A percentile compares a stretch with the other conserved stretches of the same genome.
Conservation (phyloP, 2,329 filamentous ascomycete species). For the Colletotrichum sp. region DNA sequence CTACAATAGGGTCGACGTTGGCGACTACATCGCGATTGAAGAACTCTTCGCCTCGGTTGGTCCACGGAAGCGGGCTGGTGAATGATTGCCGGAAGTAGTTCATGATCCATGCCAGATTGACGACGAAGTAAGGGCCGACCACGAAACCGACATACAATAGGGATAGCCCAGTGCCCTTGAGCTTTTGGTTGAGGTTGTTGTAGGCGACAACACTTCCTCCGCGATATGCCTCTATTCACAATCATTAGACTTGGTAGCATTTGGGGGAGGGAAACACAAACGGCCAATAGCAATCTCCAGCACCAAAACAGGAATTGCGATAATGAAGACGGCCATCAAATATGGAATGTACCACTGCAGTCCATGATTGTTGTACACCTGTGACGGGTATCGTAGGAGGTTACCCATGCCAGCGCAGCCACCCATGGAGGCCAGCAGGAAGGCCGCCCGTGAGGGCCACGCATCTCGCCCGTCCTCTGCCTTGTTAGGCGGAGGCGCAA, state of each 20-base stretch:
- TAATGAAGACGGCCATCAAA: constrained; percentile 56
- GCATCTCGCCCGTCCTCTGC: constrained; percentile 52
- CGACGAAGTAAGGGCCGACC: constrained; percentile 62
- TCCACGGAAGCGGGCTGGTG: constrained; percentile 59
- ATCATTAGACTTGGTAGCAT: background rate
- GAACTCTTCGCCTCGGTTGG: constrained; percentile 54
- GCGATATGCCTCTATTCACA: constrained; percentile 51
- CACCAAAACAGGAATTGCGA: constrained; percentile 61
- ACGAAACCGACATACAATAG: constrained; percentile 58
- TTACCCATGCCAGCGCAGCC: constrained; percentile 65
- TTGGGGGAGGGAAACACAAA: background rate
- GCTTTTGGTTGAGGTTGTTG: constrained; percentile 55
- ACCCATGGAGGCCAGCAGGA: constrained; percentile 63
- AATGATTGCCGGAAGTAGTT: constrained; percentile 63
- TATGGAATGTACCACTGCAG: constrained; percentile 67
- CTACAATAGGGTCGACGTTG: constrained; percentile 47
- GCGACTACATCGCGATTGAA: constrained; percentile 55
- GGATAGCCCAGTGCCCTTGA: constrained; percentile 59
- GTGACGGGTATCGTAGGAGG: constrained; percentile 61
- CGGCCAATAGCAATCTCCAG: constrained; percentile 73
- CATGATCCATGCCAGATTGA: constrained; percentile 65
- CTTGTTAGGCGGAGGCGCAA: constrained; percentile 40
- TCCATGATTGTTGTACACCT: constrained; percentile 65
- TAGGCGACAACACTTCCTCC: constrained; percentile 60
- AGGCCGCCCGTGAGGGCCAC: constrained; percentile 60